Evolutionary conservation across 1,284 basidiomycete species (phyloP).

Genomic region (Porodaedalea pini): DNA sequence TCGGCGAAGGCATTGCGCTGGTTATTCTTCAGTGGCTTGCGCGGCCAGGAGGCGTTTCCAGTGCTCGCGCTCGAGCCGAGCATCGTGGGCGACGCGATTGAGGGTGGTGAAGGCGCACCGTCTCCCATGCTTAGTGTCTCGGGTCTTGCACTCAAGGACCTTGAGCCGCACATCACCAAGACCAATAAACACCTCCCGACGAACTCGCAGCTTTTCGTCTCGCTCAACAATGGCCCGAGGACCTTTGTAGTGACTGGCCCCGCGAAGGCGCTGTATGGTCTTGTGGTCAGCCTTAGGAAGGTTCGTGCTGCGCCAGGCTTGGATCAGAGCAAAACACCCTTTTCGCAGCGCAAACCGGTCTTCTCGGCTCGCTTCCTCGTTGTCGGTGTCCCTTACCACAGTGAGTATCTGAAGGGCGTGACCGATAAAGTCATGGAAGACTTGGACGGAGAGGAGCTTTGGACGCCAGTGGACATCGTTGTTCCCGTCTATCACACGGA

Average conservation of each 20-base stretch:
- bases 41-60: constrained; percentile 95
- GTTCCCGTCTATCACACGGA: constrained; percentile 94
- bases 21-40: constrained; percentile 91
- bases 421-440: constrained; percentile 80
- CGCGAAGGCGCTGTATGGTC: constrained; percentile 87
- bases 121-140: constrained; percentile 92
- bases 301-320: constrained; percentile 82
- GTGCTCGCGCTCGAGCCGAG: constrained; percentile 85
- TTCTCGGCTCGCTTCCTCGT: constrained; percentile 93
- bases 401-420: constrained; percentile 75
- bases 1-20: constrained; percentile 83
- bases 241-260: constrained; percentile 94
- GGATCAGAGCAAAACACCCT: constrained; percentile 92
- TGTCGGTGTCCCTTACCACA: constrained; percentile 95
- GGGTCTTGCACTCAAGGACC: constrained; percentile 74
- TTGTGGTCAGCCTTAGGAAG: constrained; percentile 88
- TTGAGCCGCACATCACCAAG: constrained; percentile 81
- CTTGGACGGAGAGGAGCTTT: constrained; percentile 75
- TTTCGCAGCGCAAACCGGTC: constrained; percentile 91
- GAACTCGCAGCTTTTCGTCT: constrained; percentile 80
- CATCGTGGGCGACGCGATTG: constrained; percentile 84
- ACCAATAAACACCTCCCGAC: constrained; percentile 84
- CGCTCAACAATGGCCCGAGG: constrained; percentile 88
- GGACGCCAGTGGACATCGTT: constrained; percentile 70
- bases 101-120: constrained; percentile 90